A percentile compares a stretch with the other conserved stretches of the same genome.
phyloP scores from a whole-genome alignment of 2,329 filamentous ascomycete species.

The Endothia cerciana region DNA sequence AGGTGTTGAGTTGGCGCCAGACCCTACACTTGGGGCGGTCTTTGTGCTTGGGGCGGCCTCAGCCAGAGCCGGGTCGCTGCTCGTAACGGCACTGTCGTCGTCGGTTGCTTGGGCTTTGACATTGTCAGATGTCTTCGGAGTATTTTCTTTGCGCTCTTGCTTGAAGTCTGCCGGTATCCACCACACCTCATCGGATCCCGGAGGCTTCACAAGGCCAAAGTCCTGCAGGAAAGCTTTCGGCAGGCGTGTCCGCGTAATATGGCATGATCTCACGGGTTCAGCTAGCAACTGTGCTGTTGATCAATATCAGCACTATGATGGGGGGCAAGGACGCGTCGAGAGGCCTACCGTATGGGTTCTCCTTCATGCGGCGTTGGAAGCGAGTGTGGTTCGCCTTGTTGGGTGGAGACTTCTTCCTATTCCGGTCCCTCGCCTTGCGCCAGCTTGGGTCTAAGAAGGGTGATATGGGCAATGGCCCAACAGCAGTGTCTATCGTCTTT shows the following conservation, averaged over 20 bases:
- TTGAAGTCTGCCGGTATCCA: constrained; percentile 50
- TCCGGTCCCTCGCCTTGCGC: constrained; percentile 48
- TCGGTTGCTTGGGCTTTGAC: constrained; percentile 4
- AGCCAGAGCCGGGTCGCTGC: background rate
- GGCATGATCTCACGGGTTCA: constrained; percentile 61
- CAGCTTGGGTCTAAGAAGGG: constrained; percentile 58
- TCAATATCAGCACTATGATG: constrained; percentile 8
- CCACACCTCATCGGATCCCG: constrained; percentile 57
- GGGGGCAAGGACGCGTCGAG: background rate
- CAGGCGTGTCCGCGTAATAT: constrained; percentile 50
- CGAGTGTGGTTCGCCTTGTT: constrained; percentile 38
- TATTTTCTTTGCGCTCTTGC: constrained; percentile 7
- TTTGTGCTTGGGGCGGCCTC: background rate
- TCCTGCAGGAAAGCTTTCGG: constrained; percentile 67
- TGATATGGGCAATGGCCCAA: constrained; percentile 55
- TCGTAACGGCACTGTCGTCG: background rate
- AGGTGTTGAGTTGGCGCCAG: background rate
- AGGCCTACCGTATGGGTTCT: constrained; percentile 66
- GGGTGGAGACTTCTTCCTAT: constrained; percentile 42
- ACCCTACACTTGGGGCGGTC: background rate
- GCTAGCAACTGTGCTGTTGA: constrained; percentile 63
- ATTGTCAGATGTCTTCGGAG: constrained; percentile 13
- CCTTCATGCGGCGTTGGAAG: constrained; percentile 61
- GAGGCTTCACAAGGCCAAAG: constrained; percentile 60
- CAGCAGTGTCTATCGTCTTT: constrained; percentile 51